These are phyloP conservation scores for Arabidopsis hybrid DNA, from an alignment of 441 rosid genomes.

Conservation along the genomic window DNA sequence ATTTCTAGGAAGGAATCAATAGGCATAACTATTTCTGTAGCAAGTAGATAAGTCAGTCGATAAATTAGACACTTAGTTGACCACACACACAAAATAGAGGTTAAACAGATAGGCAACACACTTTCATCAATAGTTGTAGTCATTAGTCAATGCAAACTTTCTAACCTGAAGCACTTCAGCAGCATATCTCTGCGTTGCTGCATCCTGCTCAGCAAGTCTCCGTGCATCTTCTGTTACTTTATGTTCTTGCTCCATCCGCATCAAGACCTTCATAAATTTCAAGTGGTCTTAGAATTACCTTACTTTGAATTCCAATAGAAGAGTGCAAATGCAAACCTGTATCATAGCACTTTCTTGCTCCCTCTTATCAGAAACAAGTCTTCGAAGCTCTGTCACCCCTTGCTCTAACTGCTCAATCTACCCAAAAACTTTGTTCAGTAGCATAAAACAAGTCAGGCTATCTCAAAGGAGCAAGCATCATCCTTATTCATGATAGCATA, in stretches of 20 bases:
- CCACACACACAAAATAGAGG: conserved; percentile 12
- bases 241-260: conserved; percentile 99
- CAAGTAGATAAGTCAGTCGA: neutral
- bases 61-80: conserved; percentile 18
- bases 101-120: conserved; percentile 3
- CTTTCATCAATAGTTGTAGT: neutral
- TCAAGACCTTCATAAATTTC: conserved; percentile 65
- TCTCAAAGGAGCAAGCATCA: conserved; percentile 12
- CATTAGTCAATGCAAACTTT: neutral
- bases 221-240: conserved; percentile 95
- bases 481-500: conserved; percentile 12
- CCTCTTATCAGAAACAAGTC: conserved; percentile 87
- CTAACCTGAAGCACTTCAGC: conserved; percentile 85
- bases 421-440: conserved; percentile 52
- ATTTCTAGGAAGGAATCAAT: neutral
- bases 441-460: conserved; percentile 28
- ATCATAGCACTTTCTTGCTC: conserved; percentile 98
- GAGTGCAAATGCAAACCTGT: conserved; percentile 62
- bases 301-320: conserved; percentile 7
- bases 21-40: neutral
- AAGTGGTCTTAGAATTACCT: conserved; percentile 31
- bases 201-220: conserved; percentile 96
- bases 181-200: conserved; percentile 92
- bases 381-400: conserved; percentile 71
- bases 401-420: conserved; percentile 80